phyloP scores from a whole-genome alignment of 495 filamentous ascomycete genomes.

The Neurospora intermedia region DNA sequence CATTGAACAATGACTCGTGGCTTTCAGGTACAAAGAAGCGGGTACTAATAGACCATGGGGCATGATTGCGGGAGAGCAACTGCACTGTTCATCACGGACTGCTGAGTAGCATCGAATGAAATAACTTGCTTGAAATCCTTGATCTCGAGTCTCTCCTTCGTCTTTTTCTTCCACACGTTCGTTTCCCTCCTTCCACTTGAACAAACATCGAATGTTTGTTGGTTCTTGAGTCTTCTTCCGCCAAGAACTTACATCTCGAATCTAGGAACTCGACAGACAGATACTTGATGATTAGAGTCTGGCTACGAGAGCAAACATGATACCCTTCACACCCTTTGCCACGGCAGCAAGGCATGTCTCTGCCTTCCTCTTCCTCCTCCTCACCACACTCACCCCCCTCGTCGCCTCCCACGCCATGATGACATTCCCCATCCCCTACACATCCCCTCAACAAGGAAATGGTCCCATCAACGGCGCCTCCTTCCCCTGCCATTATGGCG shows the following conservation, averaged over 20 bases:
- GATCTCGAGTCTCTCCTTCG: not conserved
- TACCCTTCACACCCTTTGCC: not conserved
- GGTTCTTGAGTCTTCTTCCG: not conserved
- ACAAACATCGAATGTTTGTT: not conserved
- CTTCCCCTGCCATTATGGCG: conserved; percentile 87
- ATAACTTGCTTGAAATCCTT: not conserved
- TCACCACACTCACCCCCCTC: not conserved
- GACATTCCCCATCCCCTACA: conserved; percentile 11
- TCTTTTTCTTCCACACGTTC: not conserved
- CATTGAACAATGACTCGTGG: not conserved
- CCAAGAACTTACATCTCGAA: not conserved
- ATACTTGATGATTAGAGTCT: not conserved
- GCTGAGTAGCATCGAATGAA: not conserved
- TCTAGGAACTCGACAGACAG: not conserved
- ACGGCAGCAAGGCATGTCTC: not conserved
- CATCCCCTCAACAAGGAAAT: conserved; percentile 9
- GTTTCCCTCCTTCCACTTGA: not conserved
- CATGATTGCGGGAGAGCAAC: not conserved
- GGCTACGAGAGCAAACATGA: not conserved
- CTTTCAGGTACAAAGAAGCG: not conserved
- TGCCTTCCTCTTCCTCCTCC: not conserved
- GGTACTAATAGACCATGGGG: not conserved
- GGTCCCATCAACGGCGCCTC: conserved; percentile 35
- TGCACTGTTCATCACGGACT: not conserved
- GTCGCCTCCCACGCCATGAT: conserved; percentile 16